phyloP scores from a whole-genome alignment of 83 land plant species.

The Thuja plicata region DNA sequence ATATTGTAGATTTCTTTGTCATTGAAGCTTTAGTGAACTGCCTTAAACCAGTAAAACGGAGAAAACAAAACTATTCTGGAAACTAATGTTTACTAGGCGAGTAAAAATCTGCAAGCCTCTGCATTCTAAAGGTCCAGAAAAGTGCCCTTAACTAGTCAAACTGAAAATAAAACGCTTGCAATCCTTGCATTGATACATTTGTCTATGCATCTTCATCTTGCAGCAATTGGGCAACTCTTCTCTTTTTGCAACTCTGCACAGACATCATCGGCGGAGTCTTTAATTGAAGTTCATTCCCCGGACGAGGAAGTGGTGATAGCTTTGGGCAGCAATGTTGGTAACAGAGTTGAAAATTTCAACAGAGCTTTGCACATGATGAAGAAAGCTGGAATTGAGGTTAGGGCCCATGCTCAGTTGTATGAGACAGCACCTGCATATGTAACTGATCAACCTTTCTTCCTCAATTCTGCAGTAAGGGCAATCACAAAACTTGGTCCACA shows the following conservation, averaged over 20 bases:
- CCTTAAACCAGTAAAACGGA: neutral
- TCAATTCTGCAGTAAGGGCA: constrained; percentile 89
- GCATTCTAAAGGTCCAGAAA: neutral
- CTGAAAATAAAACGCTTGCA: neutral
- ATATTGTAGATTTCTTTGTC: neutral
- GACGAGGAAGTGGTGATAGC: constrained; percentile 94
- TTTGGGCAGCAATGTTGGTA: constrained; percentile 92
- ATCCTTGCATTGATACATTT: neutral
- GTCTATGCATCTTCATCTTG: neutral
- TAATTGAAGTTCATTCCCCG: constrained; percentile 13
- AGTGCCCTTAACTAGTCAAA: neutral
- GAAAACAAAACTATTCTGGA: neutral
- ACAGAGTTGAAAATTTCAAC: constrained; percentile 66
- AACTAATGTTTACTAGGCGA: neutral
- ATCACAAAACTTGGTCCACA: constrained; percentile 78
- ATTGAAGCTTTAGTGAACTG: neutral
- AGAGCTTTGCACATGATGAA: constrained; percentile 74
- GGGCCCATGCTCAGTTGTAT: constrained; percentile 78
- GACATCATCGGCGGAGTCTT: neutral
- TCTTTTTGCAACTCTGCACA: neutral
- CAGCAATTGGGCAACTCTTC: neutral
- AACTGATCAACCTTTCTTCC: constrained; percentile 87
- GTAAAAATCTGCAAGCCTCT: neutral
- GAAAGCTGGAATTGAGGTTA: constrained; percentile 55
- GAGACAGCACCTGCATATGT: constrained; percentile 87